Percentiles rank a stretch among this genome's conserved stretches.
These are phyloP conservation scores for Condylostoma magnum DNA, from an alignment of 169 alveolate genomes.

Conservation along the genomic window DNA sequence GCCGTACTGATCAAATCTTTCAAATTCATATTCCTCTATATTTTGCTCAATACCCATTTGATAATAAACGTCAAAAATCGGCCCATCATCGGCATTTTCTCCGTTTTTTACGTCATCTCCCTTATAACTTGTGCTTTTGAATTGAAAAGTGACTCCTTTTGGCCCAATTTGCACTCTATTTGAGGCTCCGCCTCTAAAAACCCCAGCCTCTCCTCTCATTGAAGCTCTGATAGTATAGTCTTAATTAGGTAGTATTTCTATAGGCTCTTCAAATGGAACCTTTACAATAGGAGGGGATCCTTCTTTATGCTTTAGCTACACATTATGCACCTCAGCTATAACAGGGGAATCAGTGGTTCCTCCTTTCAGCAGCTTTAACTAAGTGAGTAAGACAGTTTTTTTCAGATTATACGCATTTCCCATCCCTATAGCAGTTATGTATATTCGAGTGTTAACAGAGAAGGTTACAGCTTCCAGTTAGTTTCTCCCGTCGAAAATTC, in stretches of 20 bases:
- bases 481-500: conserved; percentile 29
- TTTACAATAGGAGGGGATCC: conserved; percentile 7
- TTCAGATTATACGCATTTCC: conserved; percentile 27
- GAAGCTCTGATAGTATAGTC: conserved; percentile 19
- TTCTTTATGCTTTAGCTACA: background rate
- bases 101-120: conserved; percentile 31
- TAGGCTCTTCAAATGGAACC: conserved; percentile 5
- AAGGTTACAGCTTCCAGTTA: conserved; percentile 32
- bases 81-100: conserved; percentile 36
- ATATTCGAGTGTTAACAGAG: conserved; percentile 1
- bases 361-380: background rate
- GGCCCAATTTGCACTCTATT: conserved; percentile 12
- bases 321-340: background rate
- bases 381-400: conserved; percentile 13
- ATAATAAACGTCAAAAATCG: conserved; percentile 27
- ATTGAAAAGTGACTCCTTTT: conserved; percentile 7
- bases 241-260: background rate
- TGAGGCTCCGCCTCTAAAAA: conserved; percentile 25
- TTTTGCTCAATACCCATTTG: background rate
- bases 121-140: conserved; percentile 3
- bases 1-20: background rate
- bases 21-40: background rate
- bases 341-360: conserved; percentile 5
- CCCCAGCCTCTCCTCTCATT: conserved; percentile 30
- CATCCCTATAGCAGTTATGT: conserved; percentile 17